Base-by-base conservation (phyloP, 2,329 filamentous ascomycete genomes). In the Ciborinia camelliae region DNA sequence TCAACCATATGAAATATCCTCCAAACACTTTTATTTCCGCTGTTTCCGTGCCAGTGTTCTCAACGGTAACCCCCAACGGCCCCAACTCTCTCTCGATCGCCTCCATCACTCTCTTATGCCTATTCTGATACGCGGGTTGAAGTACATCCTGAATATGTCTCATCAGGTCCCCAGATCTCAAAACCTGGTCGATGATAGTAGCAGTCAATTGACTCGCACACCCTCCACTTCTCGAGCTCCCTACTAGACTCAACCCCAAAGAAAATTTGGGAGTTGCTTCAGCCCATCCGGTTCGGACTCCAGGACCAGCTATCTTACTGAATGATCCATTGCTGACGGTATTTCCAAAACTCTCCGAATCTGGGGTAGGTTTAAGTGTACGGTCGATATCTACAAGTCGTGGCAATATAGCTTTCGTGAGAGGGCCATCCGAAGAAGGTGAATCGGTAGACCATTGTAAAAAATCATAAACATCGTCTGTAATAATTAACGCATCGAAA, bases 401-500 rank as follows among this genome's bases (percentile, higher is more conserved):
- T 3, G 92, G 91, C 10, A 92, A 59, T 28, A 72, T n/a, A 23
- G 69, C 70, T 35, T 67, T 67, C 10, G 52, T 64, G 3, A 71
- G 30, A 32, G 66, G 7, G 50, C 54, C 3, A 67, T 37, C 15
- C n/a, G 53, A 62, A 20, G 65, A 32, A 18, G 23, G 67, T 45
- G 52, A 78, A 54, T 48, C 78, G 71, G 2, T 69, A 5, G 85
- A 83, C 91, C 92, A 97, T 74, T 93, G 90, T 6, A 98, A 81
- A 69, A 94, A 89, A 75, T 98, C 94, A 75, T 99, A 99, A 12
- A 98, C 92, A 75, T 99, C 95, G 77, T 98, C 94, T 57, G 86
- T 86, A 35, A 97, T 82, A 63, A 97, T 77, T n/a, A 98, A 82
- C 8, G 91, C 91, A 75, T 98, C 88, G 75, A 89, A 86, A 65